Percentiles rank a stretch among this genome's conserved stretches.
These are phyloP conservation scores for Pythium angustatum DNA, from an alignment of 352 stramenopile species.

Conservation along the genomic window DNA sequence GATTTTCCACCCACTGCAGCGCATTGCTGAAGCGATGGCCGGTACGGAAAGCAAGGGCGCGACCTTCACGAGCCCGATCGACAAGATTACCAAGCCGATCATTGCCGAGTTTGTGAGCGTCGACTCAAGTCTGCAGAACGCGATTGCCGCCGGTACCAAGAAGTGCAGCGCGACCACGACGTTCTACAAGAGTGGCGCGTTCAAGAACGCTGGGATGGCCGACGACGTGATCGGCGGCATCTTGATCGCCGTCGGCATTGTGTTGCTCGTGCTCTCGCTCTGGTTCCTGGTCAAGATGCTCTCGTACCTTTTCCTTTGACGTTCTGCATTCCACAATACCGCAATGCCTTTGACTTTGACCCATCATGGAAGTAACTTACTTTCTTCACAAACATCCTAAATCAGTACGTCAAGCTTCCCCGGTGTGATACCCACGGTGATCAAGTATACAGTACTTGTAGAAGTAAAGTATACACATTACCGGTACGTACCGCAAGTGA, in stretches of 20 bases:
- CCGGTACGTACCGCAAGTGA: no score
- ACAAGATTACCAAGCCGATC: constrained; percentile 23
- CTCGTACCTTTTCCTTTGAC: constrained; percentile 40
- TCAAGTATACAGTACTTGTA: no score
- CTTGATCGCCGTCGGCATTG: constrained; percentile 18
- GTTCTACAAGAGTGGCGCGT: constrained; percentile 9
- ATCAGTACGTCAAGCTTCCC: no score
- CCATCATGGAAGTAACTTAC: no score
- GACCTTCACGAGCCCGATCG: constrained; percentile 23
- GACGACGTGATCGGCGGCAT: constrained; percentile 13
- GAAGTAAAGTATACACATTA: no score
- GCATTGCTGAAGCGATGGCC: constrained; percentile 27
- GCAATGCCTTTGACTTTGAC: no score
- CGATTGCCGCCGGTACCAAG: constrained; percentile 1
- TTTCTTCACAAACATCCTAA: no score
- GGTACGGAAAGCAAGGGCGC: not conserved
- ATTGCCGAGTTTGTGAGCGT: constrained; percentile 12
- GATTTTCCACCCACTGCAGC: constrained; percentile 36
- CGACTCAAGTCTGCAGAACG: constrained; percentile 14
- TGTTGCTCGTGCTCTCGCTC: constrained; percentile 22
- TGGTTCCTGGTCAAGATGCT: constrained; percentile 26
- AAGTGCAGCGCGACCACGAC: not conserved
- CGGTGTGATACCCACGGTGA: no score
- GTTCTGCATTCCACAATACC: no score
- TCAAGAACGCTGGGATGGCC: constrained; percentile 14